Evolutionary conservation across 2,329 filamentous ascomycete species (phyloP), one percentile per base, ranked within the genome.

Genomic region (Fusarium ramigenum): DNA sequence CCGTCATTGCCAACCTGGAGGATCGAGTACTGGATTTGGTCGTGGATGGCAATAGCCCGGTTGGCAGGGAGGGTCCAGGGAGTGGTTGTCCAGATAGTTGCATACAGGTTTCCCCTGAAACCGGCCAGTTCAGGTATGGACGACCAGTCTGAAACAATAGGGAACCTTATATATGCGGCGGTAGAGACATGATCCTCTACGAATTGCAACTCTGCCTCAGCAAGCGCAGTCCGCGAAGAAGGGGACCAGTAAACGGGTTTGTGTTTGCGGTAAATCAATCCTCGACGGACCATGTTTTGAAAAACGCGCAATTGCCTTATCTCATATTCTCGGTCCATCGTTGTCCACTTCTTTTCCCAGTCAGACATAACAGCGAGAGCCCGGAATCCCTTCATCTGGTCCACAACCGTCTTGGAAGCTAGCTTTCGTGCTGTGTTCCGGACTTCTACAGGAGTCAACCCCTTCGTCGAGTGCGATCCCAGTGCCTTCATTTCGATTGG

Each of bases 31-130:
- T 90, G 85, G 69, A 98, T 83, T 43, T 93, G 90, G 11, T 89
- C 85, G 76, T 94, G 91, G 40, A 98, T 88, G 5, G 94, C 95
- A 80, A 99, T 95, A 1, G 94, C 95, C 79, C 90, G 91, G 80
- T 99, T 99, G 4, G 96, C 95, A 1, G 96, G 96, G 9, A 99
- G 85, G 0, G 96, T 99, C 96, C 96, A 99, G 1, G 96, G 96
- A 2, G 96, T 99, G 0, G 96, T 99, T 4, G 96, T 99, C 96
- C 96, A 99, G 58, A 98, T 93, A n/a, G 96, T 88, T n/a, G 93
- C 94, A 80, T 88, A 92, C 16, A 98, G 79, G 9, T 85, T 83
- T 8, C 86, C 86, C 10, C 82, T 74, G 28, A 88, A 80, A 7
- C 73, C 69, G 30, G 80, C 75, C 56, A 88, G 76, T 16, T 79